A percentile compares a stretch with the other conserved stretches of the same genome.
These are phyloP conservation scores for Penicillium herquei DNA, from an alignment of 495 filamentous ascomycete genomes.

Conservation along the genomic window DNA sequence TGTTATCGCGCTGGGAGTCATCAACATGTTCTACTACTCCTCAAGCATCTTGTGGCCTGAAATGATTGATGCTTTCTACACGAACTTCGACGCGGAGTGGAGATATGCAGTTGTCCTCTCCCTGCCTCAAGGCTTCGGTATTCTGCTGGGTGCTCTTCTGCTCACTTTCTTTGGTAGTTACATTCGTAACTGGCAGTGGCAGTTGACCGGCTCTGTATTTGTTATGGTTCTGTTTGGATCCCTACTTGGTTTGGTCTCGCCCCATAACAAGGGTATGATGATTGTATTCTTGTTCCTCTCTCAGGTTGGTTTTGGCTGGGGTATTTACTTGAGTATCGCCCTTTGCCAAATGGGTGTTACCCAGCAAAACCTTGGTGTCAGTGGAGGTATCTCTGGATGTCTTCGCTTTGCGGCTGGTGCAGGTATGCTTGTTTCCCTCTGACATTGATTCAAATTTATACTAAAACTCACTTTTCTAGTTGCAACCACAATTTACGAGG, in stretches of 20 bases:
- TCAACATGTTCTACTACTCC: slow-evolving; percentile 32
- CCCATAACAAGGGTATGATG: slow-evolving; percentile 24
- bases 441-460: neutral
- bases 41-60: slow-evolving; percentile 28
- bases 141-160: slow-evolving; percentile 22
- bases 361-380: slow-evolving; percentile 26
- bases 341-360: slow-evolving; percentile 28
- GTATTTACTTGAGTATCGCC: slow-evolving; percentile 24
- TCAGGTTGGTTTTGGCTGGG: slow-evolving; percentile 27
- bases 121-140: slow-evolving; percentile 23
- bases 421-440: slow-evolving; percentile 13
- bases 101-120: slow-evolving; percentile 22
- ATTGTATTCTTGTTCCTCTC: slow-evolving; percentile 27
- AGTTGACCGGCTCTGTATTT: slow-evolving; percentile 23
- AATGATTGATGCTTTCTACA: slow-evolving; percentile 25
- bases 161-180: slow-evolving; percentile 21
- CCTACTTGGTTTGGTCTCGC: slow-evolving; percentile 21
- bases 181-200: slow-evolving; percentile 27
- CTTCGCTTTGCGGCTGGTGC: slow-evolving; percentile 27
- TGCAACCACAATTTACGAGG: slow-evolving; percentile 26
- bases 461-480: slow-evolving; percentile 2
- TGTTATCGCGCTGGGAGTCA: slow-evolving; percentile 22
- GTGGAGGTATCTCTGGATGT: slow-evolving; percentile 25
- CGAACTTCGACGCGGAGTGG: slow-evolving; percentile 21
- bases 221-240: slow-evolving; percentile 28